These are phyloP conservation scores for Pseudomassariella vexata DNA, from an alignment of 2,329 filamentous ascomycete genomes.

Conservation along the genomic window DNA sequence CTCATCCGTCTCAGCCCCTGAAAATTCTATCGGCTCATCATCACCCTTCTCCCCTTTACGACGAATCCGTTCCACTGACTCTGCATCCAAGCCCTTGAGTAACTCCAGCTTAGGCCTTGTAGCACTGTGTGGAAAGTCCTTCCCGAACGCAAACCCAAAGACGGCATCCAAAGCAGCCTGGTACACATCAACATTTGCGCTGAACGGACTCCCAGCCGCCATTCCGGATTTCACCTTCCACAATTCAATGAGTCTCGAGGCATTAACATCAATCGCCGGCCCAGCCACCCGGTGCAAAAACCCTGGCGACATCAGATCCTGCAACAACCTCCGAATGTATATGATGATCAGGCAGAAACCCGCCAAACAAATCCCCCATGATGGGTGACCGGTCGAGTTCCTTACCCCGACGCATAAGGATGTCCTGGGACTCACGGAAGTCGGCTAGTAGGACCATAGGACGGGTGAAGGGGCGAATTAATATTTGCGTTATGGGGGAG, in stretches of 20 bases:
- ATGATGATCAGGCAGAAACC: slow-evolving; percentile 19
- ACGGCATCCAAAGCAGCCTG: slow-evolving; percentile 9
- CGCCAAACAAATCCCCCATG: slow-evolving; percentile 12
- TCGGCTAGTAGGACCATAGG: slow-evolving; percentile 26
- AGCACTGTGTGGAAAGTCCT: slow-evolving; percentile 2
- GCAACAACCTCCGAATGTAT: slow-evolving; percentile 23
- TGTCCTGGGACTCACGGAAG: slow-evolving; percentile 26
- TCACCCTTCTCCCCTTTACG: background rate
- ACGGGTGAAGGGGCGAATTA: slow-evolving; percentile 24
- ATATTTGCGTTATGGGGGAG: slow-evolving; percentile 26
- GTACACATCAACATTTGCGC: slow-evolving; percentile 16
- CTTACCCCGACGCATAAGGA: slow-evolving; percentile 21
- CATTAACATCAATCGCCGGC: slow-evolving; percentile 22
- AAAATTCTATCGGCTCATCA: slow-evolving; percentile 6
- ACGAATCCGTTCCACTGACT: slow-evolving; percentile 3
- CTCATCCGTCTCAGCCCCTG: background rate
- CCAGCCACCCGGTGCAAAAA: slow-evolving; percentile 27
- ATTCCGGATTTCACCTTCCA: slow-evolving; percentile 25
- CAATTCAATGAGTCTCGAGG: slow-evolving; percentile 19
- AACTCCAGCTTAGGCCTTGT: background rate
- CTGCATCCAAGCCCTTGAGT: background rate
- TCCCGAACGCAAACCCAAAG: slow-evolving; percentile 10
- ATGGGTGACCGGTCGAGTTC: slow-evolving; percentile 26
- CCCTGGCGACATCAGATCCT: slow-evolving; percentile 29
- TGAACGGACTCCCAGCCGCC: slow-evolving; percentile 24